phyloP scores from a whole-genome alignment of 805 yeast species.

The Kluyveromyces wickerhamii region DNA sequence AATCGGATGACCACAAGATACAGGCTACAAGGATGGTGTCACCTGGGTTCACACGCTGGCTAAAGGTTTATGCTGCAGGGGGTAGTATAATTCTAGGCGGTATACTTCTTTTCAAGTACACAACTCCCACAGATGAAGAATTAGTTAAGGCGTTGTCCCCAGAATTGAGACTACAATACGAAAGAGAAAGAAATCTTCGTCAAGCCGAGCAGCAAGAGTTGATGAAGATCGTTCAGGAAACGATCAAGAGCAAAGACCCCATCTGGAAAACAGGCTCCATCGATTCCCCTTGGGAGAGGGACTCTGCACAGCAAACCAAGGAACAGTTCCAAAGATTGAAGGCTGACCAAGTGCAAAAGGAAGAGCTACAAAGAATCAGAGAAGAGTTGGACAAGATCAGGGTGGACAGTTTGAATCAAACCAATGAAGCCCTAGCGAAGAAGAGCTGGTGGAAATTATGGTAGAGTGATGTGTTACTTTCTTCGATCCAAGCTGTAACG shows the following conservation, averaged over 20 bases:
- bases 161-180: conserved; percentile 70
- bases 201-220: conserved; percentile 61
- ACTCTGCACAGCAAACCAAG: conserved; percentile 26
- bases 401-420: conserved; percentile 32
- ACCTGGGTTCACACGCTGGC: conserved; percentile 54
- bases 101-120: conserved; percentile 57
- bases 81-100: conserved; percentile 68
- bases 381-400: conserved; percentile 36
- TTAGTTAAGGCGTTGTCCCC: conserved; percentile 70
- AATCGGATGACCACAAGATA: too few relatives aligned
- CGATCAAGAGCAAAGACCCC: conserved; percentile 65
- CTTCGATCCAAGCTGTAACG: too few relatives aligned
- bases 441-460: conserved; percentile 30
- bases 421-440: conserved; percentile 26
- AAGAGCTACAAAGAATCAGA: conserved; percentile 25
- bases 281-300: conserved; percentile 55
- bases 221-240: conserved; percentile 56
- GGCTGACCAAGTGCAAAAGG: conserved; percentile 28
- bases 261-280: conserved; percentile 76
- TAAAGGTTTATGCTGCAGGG: conserved; percentile 50
- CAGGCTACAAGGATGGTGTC: conserved; percentile 21
- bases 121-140: conserved; percentile 82
- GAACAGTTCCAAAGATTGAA: conserved; percentile 35
- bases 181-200: conserved; percentile 51
- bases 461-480: too few relatives aligned